A percentile compares a stretch with the other conserved stretches of the same genome.
phyloP scores from a whole-genome alignment of 2,329 filamentous ascomycete species.

The Westerdykella aurantiaca region DNA sequence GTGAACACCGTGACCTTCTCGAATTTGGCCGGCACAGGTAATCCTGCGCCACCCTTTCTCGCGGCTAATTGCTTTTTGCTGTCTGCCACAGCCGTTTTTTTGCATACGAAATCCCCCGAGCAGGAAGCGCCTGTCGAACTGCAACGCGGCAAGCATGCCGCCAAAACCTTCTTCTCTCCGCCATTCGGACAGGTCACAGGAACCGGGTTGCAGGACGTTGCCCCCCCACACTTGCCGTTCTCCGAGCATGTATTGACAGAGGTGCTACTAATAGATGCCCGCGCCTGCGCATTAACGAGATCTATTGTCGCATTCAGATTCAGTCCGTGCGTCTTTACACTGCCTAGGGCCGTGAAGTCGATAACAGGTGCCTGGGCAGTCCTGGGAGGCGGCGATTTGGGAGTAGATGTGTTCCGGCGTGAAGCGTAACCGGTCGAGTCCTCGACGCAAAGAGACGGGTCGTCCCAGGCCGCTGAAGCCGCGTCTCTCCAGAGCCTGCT shows the following conservation, averaged over 20 bases:
- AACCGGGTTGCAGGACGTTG: background rate
- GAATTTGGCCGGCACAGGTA: background rate
- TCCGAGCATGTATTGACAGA: background rate
- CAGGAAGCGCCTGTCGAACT: background rate
- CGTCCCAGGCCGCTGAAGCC: constrained; percentile 26
- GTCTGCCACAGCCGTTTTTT: background rate
- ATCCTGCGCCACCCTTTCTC: background rate
- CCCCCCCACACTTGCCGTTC: background rate
- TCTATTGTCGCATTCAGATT: background rate
- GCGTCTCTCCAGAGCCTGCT: constrained; percentile 34
- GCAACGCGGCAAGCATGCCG: background rate
- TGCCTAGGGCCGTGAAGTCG: background rate
- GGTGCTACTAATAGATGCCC: background rate
- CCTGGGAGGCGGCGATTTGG: background rate
- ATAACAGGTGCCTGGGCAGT: background rate
- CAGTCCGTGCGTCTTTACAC: background rate
- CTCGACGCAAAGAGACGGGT: constrained; percentile 27
- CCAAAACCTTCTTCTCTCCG: background rate
- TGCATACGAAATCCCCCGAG: background rate
- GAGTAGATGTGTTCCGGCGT: background rate
- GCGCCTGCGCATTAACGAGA: background rate
- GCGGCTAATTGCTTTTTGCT: background rate
- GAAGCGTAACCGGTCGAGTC: constrained; percentile 23
- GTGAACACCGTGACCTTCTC: background rate
- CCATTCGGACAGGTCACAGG: background rate